A percentile compares a stretch with the other conserved stretches of the same genome.
phyloP scores from a whole-genome alignment of 2,329 filamentous ascomycete species.

The Juglanconis juglandina region DNA sequence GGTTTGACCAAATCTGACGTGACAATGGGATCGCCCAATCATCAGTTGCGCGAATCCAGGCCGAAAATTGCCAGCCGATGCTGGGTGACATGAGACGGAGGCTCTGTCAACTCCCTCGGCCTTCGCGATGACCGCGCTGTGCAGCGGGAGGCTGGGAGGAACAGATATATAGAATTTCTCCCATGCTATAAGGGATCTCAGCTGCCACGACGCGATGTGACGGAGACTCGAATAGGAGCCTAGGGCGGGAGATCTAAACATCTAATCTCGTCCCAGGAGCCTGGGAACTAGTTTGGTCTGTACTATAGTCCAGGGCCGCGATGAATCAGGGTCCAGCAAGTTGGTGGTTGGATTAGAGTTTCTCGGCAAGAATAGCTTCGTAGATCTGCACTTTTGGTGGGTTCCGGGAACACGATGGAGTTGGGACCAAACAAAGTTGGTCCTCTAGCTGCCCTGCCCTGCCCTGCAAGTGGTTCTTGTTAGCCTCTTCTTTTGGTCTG shows the following conservation, averaged over 20 bases:
- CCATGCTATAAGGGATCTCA: not conserved
- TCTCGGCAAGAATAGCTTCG: conserved; percentile 20
- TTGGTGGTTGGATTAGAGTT: conserved; percentile 18
- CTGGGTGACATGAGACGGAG: not conserved
- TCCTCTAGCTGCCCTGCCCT: conserved; percentile 4
- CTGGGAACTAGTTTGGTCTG: not conserved
- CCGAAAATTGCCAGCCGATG: not conserved
- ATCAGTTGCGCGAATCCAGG: not conserved
- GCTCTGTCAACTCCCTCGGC: no score
- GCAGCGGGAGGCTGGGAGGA: no score
- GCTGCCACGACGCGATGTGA: not conserved
- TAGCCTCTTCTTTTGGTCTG: not conserved
- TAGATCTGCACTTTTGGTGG: conserved; percentile 18
- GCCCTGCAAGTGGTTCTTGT: conserved; percentile 4
- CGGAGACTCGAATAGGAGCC: not conserved
- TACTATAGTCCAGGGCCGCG: not conserved
- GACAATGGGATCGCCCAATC: not conserved
- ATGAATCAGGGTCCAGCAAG: not conserved
- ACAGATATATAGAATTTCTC: not conserved
- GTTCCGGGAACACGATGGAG: conserved; percentile 15
- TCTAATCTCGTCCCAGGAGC: not conserved
- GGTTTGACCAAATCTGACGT: not conserved
- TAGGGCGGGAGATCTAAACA: not conserved
- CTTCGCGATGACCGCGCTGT: no score
- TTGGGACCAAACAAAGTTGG: conserved; percentile 18